These are phyloP conservation scores for Apophysomyces elegans DNA, from an alignment of 371 early-diverging fungal species.

Conservation along the genomic window DNA sequence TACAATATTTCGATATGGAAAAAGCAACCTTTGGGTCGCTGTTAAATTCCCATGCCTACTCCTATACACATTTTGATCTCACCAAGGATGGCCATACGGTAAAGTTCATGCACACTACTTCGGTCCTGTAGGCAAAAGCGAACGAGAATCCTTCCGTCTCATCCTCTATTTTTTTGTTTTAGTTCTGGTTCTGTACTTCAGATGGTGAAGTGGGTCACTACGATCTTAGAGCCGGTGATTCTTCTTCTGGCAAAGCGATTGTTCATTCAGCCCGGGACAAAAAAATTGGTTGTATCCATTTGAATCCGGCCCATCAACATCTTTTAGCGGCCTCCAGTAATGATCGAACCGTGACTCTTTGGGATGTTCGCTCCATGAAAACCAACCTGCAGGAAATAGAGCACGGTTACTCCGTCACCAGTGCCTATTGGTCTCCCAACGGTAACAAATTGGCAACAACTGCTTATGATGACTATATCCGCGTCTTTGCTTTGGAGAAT, in stretches of 20 bases:
- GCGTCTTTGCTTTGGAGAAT: slow-evolving; percentile 50
- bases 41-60: slow-evolving; percentile 27
- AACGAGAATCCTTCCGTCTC: not conserved
- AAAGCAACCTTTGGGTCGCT: slow-evolving; percentile 56
- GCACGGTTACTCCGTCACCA: slow-evolving; percentile 67
- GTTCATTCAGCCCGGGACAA: slow-evolving; percentile 48
- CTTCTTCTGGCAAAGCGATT: not conserved
- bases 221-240: slow-evolving; percentile 37
- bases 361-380: slow-evolving; percentile 68
- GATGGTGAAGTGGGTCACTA: slow-evolving; percentile 60
- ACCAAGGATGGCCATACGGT: slow-evolving; percentile 47
- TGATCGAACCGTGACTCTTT: slow-evolving; percentile 72
- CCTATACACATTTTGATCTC: slow-evolving; percentile 52
- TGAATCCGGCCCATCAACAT: slow-evolving; percentile 66
- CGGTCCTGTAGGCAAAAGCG: no score
- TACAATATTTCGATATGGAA: slow-evolving; percentile 66
- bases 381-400: slow-evolving; percentile 46
- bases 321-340: slow-evolving; percentile 68
- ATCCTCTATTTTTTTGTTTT: not conserved
- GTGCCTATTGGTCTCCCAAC: slow-evolving; percentile 73
- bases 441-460: slow-evolving; percentile 56
- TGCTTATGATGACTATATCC: slow-evolving; percentile 56
- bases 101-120: slow-evolving; percentile 8
- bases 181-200: slow-evolving; percentile 65
- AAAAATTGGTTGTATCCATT: slow-evolving; percentile 72